Percentiles rank a stretch among this genome's conserved stretches.
Conservation (phyloP, 2,329 filamentous ascomycete species). For the Calonectria pseudoreteaudii region DNA sequence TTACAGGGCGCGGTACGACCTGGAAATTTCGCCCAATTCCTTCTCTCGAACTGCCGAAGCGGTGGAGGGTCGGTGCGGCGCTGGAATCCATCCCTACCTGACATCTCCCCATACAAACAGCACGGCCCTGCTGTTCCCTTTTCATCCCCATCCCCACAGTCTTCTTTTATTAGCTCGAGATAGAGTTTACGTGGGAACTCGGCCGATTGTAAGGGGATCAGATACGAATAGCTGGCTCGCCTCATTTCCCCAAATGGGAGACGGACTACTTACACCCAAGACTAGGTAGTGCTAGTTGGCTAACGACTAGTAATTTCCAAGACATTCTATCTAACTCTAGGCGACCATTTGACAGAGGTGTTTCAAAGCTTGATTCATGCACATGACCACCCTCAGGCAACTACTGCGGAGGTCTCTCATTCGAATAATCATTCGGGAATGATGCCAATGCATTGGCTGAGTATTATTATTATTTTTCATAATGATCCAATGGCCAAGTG, state of each 20-base stretch:
- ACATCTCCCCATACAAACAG: neutral
- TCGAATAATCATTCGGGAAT: neutral
- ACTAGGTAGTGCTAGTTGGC: neutral
- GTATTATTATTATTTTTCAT: neutral
- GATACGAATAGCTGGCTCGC: constrained; percentile 3
- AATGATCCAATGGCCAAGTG: neutral
- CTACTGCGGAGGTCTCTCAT: neutral
- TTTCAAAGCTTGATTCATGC: neutral
- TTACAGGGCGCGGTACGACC: neutral
- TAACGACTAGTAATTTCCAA: neutral
- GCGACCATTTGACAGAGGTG: neutral
- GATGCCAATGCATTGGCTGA: neutral
- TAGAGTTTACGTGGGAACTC: constrained; percentile 5
- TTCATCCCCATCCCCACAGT: constrained; percentile 3
- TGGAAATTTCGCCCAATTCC: neutral
- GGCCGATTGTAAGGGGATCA: neutral
- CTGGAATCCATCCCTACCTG: neutral
- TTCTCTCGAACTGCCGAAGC: neutral
- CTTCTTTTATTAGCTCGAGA: constrained; percentile 1
- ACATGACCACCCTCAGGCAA: neutral
- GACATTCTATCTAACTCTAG: neutral
- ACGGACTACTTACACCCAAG: neutral
- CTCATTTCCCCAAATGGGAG: constrained; percentile 2
- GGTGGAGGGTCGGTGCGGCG: neutral
- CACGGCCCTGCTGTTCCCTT: constrained; percentile 1